These are phyloP conservation scores for Ascochyta rabiei DNA, from an alignment of 2,329 filamentous ascomycete species.

Conservation along the genomic window DNA sequence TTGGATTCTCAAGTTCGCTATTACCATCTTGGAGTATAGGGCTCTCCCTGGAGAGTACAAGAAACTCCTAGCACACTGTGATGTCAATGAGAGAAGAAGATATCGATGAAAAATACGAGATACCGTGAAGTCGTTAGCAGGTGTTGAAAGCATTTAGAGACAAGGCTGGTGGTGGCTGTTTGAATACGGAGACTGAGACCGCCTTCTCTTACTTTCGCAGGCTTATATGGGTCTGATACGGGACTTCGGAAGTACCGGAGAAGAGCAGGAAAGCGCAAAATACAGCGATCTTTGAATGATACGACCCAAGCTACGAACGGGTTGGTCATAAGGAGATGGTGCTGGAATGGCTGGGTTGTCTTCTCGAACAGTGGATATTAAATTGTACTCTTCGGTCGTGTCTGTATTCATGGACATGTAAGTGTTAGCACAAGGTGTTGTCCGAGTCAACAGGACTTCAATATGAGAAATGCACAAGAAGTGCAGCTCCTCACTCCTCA, in stretches of 20 bases:
- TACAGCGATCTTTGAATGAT: background rate
- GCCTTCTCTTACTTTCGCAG: background rate
- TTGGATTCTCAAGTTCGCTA: too few species aligned
- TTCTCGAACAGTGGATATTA: too few species aligned
- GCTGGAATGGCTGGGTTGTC: too few species aligned
- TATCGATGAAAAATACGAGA: background rate
- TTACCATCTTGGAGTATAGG: too few species aligned
- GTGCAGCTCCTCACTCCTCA: too few species aligned
- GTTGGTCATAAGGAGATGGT: too few species aligned
- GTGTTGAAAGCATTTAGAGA: background rate
- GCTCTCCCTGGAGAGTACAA: constrained; percentile 16
- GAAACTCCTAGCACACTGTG: constrained; percentile 14
- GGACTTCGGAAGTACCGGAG: background rate
- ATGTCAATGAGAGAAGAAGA: constrained; percentile 2
- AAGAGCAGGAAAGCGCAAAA: background rate
- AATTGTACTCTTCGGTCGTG: too few species aligned
- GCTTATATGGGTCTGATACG: background rate
- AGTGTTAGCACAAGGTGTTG: background rate
- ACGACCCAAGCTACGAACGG: too few species aligned
- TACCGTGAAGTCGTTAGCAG: background rate
- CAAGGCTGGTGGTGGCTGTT: background rate
- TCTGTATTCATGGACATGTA: too few species aligned
- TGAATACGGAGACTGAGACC: constrained; percentile 10
- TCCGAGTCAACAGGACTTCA: background rate
- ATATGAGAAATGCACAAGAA: background rate